Evolutionary conservation across 495 filamentous ascomycete genomes (phyloP), one percentile per base, ranked within the genome.

Genomic region (Penicilliopsis zonata): DNA sequence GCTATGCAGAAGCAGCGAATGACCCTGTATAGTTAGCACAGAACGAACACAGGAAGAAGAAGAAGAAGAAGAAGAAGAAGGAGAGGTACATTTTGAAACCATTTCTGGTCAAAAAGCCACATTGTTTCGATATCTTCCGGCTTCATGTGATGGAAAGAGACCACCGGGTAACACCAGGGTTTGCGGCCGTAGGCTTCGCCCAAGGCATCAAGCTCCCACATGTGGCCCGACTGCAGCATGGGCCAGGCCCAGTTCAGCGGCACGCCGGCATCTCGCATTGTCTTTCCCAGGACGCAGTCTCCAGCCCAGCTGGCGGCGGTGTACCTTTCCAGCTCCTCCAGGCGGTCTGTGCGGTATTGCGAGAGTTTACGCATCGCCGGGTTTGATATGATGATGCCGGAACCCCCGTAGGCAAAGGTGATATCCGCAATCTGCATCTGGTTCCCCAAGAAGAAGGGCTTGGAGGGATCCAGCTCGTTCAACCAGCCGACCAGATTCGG

Each of bases 361-460:
- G 37, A 43, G 7, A 57, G 47, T 0, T 33, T 29, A 28, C 47
- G 42, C 33, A 64, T 44, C 3, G 58, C 60, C 9, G 49, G 42
- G 22, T 48, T 31, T 0, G 58, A 47, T 13, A 82, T 41, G 3
- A 81, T 44, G 37, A 80, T 74, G 0, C 79, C 79, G 1, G 68
- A 70, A 5, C 78, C 79, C 13, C 77, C 76, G 41, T 82, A 76
- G n/a, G 63, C 78, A 36, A 82, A 83, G 8, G 42, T 51, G 26
- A 45, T 40, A 10, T 47, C 36, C 1, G 43, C 52, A 13, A 63
- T 61, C 39, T 55, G 54, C 57, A 71, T 62, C 53, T 68, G 58
- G 26, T 55, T 59, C 0, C 74, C 75, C 17, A 78, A 55, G 45
- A 80, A 80, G 16, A 61, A 41, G 19, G 63, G 55, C 13, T 59